Base-by-base conservation (phyloP, 163 green algal genomes). In the Scenedesmus sp. region DNA sequence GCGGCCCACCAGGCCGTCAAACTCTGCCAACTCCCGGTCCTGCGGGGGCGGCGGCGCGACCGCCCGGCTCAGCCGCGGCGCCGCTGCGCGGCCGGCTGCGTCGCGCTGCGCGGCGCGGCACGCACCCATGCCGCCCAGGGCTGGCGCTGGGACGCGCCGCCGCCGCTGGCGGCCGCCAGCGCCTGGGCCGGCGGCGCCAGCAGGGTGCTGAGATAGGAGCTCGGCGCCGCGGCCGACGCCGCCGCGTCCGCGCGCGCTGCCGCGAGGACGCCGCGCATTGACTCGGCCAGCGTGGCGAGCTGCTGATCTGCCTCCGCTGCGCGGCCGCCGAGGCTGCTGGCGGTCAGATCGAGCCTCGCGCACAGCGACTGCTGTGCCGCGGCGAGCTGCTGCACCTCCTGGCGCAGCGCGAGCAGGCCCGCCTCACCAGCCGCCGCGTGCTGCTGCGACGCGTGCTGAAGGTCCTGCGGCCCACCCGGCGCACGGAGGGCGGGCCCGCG, bases 131-230 rank as follows among this genome's bases (percentile, higher is more conserved):
- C 62, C 2, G 34, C 62, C 34, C 34, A 70, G 0, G 39, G 62
- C 34, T 39, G 62, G 39, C 39, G 39, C 34, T 53, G 36, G 11
- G 22, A 53, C 22, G 18, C 34, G 29, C 42, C 28, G 1, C 22
- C 33, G 34, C 45, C 13, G 44, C 9, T 65, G 24, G 24, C 57
- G 44, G 57, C 57, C 24, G 57, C 63, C 47, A 50, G 63, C n/a
- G 13, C 42, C 44, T 48, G 56, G 28, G 11, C 56, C 56, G 14
- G 51, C 67, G 67, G 67, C 0, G 31, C 51, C 33, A 77, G 34
- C 51, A 77, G 29, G 2, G 51, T 77, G 36, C 67, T 77, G 22
- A 77, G 34, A 22, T 77, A 77, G 34, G 51, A 66, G 67, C 51
- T 77, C 24, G 67, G 67, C 17, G 60, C 62, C 31, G 67, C 51